Percentiles rank a stretch among this genome's conserved stretches.
phyloP scores from a whole-genome alignment of 805 yeast species.

The Monosporozyma servazzii region DNA sequence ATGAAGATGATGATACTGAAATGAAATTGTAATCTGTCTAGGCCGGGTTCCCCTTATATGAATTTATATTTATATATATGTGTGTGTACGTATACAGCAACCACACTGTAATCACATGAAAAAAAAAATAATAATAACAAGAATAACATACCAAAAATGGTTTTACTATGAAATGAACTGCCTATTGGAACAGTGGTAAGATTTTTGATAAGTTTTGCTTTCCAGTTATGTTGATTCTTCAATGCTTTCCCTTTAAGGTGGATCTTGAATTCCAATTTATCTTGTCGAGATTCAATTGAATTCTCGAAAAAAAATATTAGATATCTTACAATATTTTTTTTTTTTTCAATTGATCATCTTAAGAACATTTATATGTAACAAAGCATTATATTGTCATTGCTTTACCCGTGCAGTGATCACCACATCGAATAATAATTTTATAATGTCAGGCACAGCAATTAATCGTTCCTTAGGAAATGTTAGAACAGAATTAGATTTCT shows the following conservation, averaged over 20 bases:
- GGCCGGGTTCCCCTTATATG: background rate
- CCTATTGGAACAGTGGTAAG: too few relatives aligned
- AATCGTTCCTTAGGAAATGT: conserved; percentile 73
- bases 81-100: background rate
- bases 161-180: too few relatives aligned
- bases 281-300: background rate
- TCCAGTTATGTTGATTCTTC: background rate
- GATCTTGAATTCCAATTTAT: background rate
- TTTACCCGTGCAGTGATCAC: background rate
- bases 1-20: conserved; percentile 23
- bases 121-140: background rate
- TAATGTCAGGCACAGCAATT: conserved; percentile 46
- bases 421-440: background rate
- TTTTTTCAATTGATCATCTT: background rate
- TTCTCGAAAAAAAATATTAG: background rate
- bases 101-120: background rate
- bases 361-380: background rate
- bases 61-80: conserved; percentile 3
- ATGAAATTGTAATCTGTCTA: conserved; percentile 10
- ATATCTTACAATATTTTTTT: too few relatives aligned
- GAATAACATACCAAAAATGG: too few relatives aligned
- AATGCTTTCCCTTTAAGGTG: background rate
- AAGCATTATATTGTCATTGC: too few relatives aligned
- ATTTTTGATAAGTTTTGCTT: background rate
- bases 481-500: conserved; percentile 71